A percentile compares a stretch with the other conserved stretches of the same genome.
These are phyloP conservation scores for Plasmodium cynomolgi DNA, from an alignment of 169 alveolate species.

Conservation along the genomic window DNA sequence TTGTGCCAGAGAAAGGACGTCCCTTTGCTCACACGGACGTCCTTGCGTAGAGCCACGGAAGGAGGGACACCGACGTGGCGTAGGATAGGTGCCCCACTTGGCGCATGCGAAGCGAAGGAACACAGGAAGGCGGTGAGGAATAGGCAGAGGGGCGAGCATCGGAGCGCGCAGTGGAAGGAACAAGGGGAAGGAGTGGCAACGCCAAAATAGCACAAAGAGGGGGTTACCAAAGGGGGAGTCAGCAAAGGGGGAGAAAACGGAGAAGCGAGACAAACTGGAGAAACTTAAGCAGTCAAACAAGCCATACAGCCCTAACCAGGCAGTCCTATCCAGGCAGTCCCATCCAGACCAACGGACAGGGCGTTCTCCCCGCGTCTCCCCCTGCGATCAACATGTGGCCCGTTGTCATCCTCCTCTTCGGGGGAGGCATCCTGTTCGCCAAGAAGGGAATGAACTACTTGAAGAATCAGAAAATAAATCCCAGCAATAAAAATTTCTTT, in stretches of 20 bases:
- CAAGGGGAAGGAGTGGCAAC: neutral
- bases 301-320: too few relatives aligned
- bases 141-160: too few relatives aligned
- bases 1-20: neutral
- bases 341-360: neutral
- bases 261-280: too few relatives aligned
- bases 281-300: too few relatives aligned
- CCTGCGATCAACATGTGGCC: constrained; percentile 42
- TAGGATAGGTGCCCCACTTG: neutral
- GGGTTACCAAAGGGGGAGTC: too few relatives aligned
- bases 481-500: constrained; percentile 9
- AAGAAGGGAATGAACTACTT: constrained; percentile 58
- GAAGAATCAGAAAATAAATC: constrained; percentile 18
- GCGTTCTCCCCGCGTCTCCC: neutral
- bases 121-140: neutral
- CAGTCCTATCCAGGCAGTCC: neutral
- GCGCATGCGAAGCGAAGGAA: neutral
- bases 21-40: neutral
- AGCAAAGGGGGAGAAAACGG: neutral
- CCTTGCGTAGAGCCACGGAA: neutral
- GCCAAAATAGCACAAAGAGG: neutral
- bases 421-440: constrained; percentile 53
- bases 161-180: too few relatives aligned
- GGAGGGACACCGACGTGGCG: neutral
- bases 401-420: constrained; percentile 47